phyloP scores from a whole-genome alignment of 257 asterid species.

The Solanum stenotomum region DNA sequence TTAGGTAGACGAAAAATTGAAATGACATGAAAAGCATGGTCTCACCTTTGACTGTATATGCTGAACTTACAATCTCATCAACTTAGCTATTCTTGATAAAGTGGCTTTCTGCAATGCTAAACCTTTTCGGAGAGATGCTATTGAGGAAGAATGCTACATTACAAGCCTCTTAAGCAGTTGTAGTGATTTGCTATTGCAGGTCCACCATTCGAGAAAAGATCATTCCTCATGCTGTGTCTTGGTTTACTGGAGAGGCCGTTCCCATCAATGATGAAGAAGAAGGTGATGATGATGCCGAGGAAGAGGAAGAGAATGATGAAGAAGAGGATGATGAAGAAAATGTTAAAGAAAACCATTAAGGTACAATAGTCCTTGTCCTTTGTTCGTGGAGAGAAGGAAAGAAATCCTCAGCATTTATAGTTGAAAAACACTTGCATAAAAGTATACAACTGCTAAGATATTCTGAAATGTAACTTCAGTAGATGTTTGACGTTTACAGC shows the following conservation, averaged over 20 bases:
- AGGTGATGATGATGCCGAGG: background rate
- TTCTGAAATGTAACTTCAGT: background rate
- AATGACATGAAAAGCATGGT: background rate
- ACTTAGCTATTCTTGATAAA: background rate
- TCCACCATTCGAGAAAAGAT: slow-evolving; percentile 80
- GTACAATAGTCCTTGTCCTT: background rate
- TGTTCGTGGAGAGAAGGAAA: background rate
- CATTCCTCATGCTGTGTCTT: slow-evolving; percentile 87
- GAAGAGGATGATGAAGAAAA: slow-evolving; percentile 45
- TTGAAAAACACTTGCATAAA: background rate
- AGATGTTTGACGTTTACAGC: background rate
- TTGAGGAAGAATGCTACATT: background rate
- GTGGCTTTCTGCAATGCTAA: background rate
- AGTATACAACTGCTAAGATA: background rate
- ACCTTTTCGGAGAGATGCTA: background rate
- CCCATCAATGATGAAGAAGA: slow-evolving; percentile 36
- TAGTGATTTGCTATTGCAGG: slow-evolving; percentile 17
- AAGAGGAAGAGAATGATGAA: slow-evolving; percentile 22
- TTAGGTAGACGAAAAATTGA: background rate
- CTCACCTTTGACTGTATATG: background rate
- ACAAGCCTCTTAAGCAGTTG: background rate
- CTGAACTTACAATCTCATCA: background rate
- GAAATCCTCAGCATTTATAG: background rate
- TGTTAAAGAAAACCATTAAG: slow-evolving; percentile 20
- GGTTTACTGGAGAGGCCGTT: slow-evolving; percentile 92